Percentiles rank a stretch among this genome's conserved stretches.
Evolutionary conservation across 169 alveolate species (phyloP).

Genomic region (Eimeria falciformis): DNA sequence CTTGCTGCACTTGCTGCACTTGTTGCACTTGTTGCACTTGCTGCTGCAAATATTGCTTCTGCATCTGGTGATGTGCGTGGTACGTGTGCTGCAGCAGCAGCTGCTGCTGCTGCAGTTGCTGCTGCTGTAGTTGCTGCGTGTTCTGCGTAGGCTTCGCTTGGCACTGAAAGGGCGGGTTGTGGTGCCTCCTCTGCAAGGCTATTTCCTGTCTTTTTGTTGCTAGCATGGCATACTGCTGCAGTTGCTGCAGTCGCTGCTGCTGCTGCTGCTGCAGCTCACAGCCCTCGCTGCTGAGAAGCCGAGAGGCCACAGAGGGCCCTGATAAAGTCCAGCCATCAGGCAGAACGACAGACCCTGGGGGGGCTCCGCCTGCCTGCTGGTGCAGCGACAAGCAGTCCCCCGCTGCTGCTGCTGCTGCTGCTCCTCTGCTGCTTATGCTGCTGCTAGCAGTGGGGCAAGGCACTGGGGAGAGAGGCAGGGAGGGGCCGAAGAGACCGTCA

Average conservation of each 20-base stretch:
- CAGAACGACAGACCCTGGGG: neutral
- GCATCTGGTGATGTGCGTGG: neutral
- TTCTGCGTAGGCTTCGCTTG: constrained; percentile 14
- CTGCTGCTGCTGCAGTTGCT: neutral
- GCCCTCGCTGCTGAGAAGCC: neutral
- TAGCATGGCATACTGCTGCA: constrained; percentile 7
- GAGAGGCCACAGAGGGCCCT: neutral
- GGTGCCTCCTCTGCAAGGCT: neutral
- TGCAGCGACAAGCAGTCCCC: neutral
- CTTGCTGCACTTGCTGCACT: neutral
- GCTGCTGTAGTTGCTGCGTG: constrained; percentile 5
- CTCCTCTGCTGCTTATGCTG: neutral
- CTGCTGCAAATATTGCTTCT: neutral
- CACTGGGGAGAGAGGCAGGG: constrained; percentile 10
- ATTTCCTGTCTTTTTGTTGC: neutral
- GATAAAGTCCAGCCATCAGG: neutral
- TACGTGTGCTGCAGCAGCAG: neutral
- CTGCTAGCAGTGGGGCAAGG: neutral
- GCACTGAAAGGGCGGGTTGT: neutral
- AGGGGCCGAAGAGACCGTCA: constrained; percentile 1
- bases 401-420: neutral
- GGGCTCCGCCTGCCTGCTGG: neutral
- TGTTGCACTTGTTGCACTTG: neutral
- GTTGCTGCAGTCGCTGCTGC: neutral
- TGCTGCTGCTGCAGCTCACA: neutral